Evolutionary conservation across 2,329 filamentous ascomycete species (phyloP), one percentile per base, ranked within the genome.

Genomic region (Sporothrix curviconia): DNA sequence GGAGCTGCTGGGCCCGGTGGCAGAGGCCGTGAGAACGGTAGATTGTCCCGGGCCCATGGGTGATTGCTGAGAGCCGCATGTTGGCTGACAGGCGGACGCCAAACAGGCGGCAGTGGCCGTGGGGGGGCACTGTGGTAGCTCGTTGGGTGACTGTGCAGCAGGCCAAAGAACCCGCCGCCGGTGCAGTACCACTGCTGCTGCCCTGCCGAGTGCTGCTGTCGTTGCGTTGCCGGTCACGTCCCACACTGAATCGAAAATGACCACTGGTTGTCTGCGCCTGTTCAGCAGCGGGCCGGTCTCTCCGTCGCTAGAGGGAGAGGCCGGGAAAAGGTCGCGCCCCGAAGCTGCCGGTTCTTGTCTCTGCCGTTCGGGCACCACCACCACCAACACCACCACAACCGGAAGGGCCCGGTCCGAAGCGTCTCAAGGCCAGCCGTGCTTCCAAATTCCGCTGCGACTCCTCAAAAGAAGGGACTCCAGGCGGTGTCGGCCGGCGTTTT

Each of bases 61-160:
- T 64, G 61, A 15, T 60, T 56, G 11, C 44, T 51, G 3, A 58
- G 25, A 11, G 5, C 6, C 3, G 62, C 36, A 37, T 64, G 62
- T 28, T 64, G 62, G 47, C 63, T 64, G 24, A 47, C 59, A 6
- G 61, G 59, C 4, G 63, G 61, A 1, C 60, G 57, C 62, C 62
- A 64, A 3, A 61, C 15, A 1, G 59, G 47, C 1, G 46, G 39
- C 3, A 15, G 7, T 4, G 28, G 30, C 15, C 28, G n/a, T 22
- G 22, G 19, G 12, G 39, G 24, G 15, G 14, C 14, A 14, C 32
- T 7, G 9, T 39, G 51, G 34, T 12, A 5, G 15, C 32, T 12
- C 15, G 49, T 32, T 8, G 30, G 22, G 40, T 44, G 39, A 5
- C 40, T 15, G 14, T 34, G 40, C 15, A 17, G 15, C 1, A 9